These are phyloP conservation scores for Hymenoscyphus fructigenus DNA, from an alignment of 2,329 filamentous ascomycete species.

Conservation along the genomic window DNA sequence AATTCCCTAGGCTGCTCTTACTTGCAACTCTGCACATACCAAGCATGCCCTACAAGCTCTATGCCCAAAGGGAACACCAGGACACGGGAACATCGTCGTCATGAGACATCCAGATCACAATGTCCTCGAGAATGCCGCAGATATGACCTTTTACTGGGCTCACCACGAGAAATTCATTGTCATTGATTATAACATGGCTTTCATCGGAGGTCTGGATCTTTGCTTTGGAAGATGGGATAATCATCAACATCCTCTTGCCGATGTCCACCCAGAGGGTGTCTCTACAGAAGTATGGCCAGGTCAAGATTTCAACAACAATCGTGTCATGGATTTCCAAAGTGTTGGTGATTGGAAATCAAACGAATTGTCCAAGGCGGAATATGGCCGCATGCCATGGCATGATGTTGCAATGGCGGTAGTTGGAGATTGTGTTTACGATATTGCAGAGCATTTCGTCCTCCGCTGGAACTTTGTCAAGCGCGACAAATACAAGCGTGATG, in stretches of 20 bases:
- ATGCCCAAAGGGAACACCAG: slow-evolving; percentile 77
- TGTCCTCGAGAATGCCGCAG: slow-evolving; percentile 85
- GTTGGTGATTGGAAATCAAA: slow-evolving; percentile 93
- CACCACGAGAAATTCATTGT: slow-evolving; percentile 98
- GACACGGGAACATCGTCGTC: slow-evolving; percentile 83
- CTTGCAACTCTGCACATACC: slow-evolving; percentile 90
- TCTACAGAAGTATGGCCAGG: slow-evolving; percentile 86
- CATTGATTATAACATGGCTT: slow-evolving; percentile 85
- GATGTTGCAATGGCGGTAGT: slow-evolving; percentile 92
- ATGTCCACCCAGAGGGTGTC: slow-evolving; percentile 82
- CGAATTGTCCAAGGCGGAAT: slow-evolving; percentile 86
- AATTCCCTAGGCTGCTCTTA: slow-evolving; percentile 63
- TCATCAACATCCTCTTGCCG: slow-evolving; percentile 79
- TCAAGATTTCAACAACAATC: slow-evolving; percentile 97
- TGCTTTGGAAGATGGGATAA: slow-evolving; percentile 96
- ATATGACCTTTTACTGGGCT: slow-evolving; percentile 98
- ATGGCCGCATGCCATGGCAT: slow-evolving; percentile 97
- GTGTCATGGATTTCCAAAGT: slow-evolving; percentile 91
- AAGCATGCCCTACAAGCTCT: slow-evolving; percentile 80
- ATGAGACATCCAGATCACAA: slow-evolving; percentile 96
- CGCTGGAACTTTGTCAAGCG: slow-evolving; percentile 97
- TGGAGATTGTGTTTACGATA: slow-evolving; percentile 87
- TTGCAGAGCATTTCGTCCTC: slow-evolving; percentile 91
- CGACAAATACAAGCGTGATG: slow-evolving; percentile 94
- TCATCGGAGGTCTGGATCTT: slow-evolving; percentile 90